Evolutionary conservation across 768 basidiomycete species (phyloP).

Genomic region (Tulasnella sp.): DNA sequence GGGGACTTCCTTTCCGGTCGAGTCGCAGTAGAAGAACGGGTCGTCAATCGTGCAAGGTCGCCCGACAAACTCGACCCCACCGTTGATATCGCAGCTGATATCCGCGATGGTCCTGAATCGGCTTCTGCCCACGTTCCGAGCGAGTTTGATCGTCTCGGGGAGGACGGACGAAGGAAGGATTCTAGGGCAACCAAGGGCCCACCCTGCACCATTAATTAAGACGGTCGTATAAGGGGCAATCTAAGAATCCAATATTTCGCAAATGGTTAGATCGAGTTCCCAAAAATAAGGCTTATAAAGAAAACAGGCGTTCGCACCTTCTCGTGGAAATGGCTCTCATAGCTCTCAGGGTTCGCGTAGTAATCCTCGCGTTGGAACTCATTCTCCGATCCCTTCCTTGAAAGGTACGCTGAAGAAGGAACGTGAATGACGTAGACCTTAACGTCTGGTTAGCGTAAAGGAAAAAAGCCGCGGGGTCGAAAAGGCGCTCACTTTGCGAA

Average conservation of each 20-base stretch:
- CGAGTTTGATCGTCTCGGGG: conserved; percentile 46
- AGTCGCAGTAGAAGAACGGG: conserved; percentile 57
- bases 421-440: conserved; percentile 77
- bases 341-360: conserved; percentile 63
- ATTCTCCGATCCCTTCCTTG: conserved; percentile 48
- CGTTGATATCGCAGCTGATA: conserved; percentile 85
- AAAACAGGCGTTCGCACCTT: conserved; percentile 43
- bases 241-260: conserved; percentile 38
- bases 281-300: background rate
- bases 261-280: background rate
- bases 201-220: conserved; percentile 82
- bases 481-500: conserved; percentile 50
- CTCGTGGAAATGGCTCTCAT: conserved; percentile 62
- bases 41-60: conserved; percentile 66
- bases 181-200: conserved; percentile 73
- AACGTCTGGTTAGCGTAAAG: background rate
- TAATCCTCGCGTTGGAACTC: conserved; percentile 64
- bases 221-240: conserved; percentile 82
- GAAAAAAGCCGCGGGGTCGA: background rate
- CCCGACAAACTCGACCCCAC: conserved; percentile 79
- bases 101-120: conserved; percentile 75
- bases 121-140: conserved; percentile 44
- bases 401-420: conserved; percentile 55
- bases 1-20: background rate
- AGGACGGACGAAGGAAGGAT: conserved; percentile 70